Base-by-base conservation (phyloP, 2,329 filamentous ascomycete species). In the Allantophomopsis cytisporea region DNA sequence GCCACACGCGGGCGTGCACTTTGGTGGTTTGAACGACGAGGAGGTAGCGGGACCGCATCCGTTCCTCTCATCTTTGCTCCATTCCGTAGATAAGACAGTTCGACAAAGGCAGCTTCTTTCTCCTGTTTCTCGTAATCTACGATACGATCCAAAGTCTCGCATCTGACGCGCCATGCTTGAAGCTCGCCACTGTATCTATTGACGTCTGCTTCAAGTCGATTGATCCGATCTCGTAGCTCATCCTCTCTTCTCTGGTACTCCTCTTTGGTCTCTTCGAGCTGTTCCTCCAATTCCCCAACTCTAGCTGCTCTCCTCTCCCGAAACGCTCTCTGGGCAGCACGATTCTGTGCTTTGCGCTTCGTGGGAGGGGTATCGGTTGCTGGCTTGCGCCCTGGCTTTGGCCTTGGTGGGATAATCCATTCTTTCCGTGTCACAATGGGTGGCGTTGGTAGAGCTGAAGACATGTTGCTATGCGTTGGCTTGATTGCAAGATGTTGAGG, bases 331-430 rank as follows among this genome's bases (percentile, higher is more conserved):
- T 96, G 89, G 3, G 89, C 89, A 36, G 85, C 83, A 43, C 91
- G 75, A 59, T 96, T 96, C 63, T 96, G 91, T 1, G 85, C 83
- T 66, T 95, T 93, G 48, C 91, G 77, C 64, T 94, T 94, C 34
- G 87, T 94, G 2, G 84, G 83, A 12, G 88, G 87, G 39, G 88
- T 93, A 55, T 95, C 88, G 30, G 85, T 93, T 36, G 86, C 85
- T 3, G 89, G 88, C 68, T 96, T 96, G 50, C 89, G 78, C 37
- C 89, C 89, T 16, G 91, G 89, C 67, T 88, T 89, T 36, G 84
- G 84, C 44, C 84, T 73, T 20, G 84, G 84, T 17, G 84, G 84
- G 35, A 91, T 78, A 17, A 89, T 71, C 84, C 84, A 91, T 74
- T 89, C 82, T 59, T 80, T 88, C 51, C 74, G 83, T 30, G 83